A percentile compares a stretch with the other conserved stretches of the same genome.
Conservation (phyloP, 176 grass and related monocot species). For the Bromus sterilis region DNA sequence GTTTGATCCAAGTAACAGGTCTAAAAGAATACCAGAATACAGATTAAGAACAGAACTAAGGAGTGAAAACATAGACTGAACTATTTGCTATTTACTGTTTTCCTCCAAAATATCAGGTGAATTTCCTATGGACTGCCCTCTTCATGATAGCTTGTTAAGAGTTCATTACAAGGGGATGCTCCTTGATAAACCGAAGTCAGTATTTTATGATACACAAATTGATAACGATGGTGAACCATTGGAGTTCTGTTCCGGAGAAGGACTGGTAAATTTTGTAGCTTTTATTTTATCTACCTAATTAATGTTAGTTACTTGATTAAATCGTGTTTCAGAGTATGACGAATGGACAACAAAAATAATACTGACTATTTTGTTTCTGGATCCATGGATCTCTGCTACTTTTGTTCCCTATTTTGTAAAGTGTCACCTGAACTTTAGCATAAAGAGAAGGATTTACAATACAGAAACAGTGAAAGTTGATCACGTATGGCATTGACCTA, state of each 20-base stretch:
- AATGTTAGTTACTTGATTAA: neutral
- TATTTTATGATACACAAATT: slow-evolving; percentile 93
- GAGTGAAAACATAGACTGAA: neutral
- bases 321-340: neutral
- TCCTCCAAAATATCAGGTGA: slow-evolving; percentile 55
- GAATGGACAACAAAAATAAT: neutral
- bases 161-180: slow-evolving; percentile 95
- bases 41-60: neutral
- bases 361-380: neutral
- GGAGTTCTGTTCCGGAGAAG: slow-evolving; percentile 97
- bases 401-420: neutral
- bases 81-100: neutral
- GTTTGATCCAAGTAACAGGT: neutral
- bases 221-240: slow-evolving; percentile 88
- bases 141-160: slow-evolving; percentile 94
- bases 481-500: neutral
- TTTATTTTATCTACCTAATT: neutral
- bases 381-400: neutral
- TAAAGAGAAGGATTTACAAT: neutral
- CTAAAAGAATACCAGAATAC: neutral
- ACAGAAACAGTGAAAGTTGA: neutral
- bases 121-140: slow-evolving; percentile 99
- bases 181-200: slow-evolving; percentile 74
- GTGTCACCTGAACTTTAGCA: neutral
- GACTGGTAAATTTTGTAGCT: slow-evolving; percentile 49